Percentiles rank a stretch among this genome's conserved stretches.
Evolutionary conservation across 2,329 filamentous ascomycete species (phyloP).

Genomic region (Podosphaera fusca): DNA sequence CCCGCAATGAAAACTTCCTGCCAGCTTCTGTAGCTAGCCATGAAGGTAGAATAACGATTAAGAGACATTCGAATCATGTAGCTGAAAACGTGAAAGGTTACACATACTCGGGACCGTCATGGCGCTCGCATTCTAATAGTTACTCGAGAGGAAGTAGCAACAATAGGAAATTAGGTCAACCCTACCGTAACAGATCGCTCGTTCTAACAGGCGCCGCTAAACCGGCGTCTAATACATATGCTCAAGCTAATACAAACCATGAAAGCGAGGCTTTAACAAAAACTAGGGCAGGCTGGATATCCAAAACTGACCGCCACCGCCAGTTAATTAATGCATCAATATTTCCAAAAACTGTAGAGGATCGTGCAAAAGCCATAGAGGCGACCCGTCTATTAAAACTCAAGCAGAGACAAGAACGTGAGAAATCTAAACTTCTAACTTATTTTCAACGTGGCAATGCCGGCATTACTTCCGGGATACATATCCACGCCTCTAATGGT

Average conservation of each 20-base stretch:
- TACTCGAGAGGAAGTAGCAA: constrained; percentile 17
- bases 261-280: constrained; percentile 3
- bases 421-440: constrained; percentile 33
- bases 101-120: constrained; percentile 9
- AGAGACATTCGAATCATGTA: constrained; percentile 1
- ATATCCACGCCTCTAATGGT: neutral
- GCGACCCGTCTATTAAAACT: constrained; percentile 38
- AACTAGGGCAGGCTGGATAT: constrained; percentile 33
- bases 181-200: constrained; percentile 34
- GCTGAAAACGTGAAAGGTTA: constrained; percentile 10
- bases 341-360: constrained; percentile 50
- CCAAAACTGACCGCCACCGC: constrained; percentile 51
- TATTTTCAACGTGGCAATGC: constrained; percentile 19
- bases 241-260: constrained; percentile 6
- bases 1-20: constrained; percentile 12
- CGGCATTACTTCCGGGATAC: constrained; percentile 8
- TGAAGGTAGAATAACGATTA: constrained; percentile 7
- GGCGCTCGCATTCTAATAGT: constrained; percentile 11
- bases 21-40: constrained; percentile 4
- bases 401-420: constrained; percentile 27
- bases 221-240: neutral
- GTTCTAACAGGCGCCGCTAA: constrained; percentile 30
- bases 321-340: constrained; percentile 65
- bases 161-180: constrained; percentile 15
- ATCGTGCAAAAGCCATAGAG: constrained; percentile 47